phyloP scores from a whole-genome alignment of 257 asterid species.

The Solanum habrochaites region DNA sequence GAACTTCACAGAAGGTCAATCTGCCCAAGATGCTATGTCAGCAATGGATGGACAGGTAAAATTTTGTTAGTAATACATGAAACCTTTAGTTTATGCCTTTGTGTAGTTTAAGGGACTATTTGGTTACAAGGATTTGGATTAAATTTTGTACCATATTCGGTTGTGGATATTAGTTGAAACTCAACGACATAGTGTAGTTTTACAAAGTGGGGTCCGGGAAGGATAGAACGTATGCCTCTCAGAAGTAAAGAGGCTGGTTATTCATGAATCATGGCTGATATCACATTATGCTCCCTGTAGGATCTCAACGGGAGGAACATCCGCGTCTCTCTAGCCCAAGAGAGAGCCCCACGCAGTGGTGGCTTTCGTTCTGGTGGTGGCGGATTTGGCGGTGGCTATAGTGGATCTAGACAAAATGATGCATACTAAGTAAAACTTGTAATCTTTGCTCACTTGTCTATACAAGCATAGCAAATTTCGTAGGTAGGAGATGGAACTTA shows the following conservation, averaged over 20 bases:
- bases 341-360: slow-evolving; percentile 41
- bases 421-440: slow-evolving; percentile 10
- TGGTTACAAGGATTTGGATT: background rate
- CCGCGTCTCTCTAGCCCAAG: slow-evolving; percentile 53
- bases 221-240: background rate
- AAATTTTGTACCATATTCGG: background rate
- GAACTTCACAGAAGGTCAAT: slow-evolving; percentile 30
- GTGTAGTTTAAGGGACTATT: background rate
- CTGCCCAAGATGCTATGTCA: slow-evolving; percentile 55
- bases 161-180: background rate
- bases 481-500: slow-evolving; percentile 2
- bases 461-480: slow-evolving; percentile 13
- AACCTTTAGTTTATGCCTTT: background rate
- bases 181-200: background rate
- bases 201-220: background rate
- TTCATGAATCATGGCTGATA: background rate
- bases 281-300: slow-evolving; percentile 9
- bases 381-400: slow-evolving; percentile 16
- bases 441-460: slow-evolving; percentile 9
- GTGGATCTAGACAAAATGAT: slow-evolving; percentile 16
- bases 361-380: slow-evolving; percentile 12
- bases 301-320: slow-evolving; percentile 56
- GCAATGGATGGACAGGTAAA: slow-evolving; percentile 89
- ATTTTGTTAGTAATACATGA: background rate
- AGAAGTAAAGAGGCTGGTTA: background rate